Percentiles rank a stretch among this genome's conserved stretches.
Conservation (phyloP, 2,329 filamentous ascomycete genomes). For the Epichloe glyceriae region DNA sequence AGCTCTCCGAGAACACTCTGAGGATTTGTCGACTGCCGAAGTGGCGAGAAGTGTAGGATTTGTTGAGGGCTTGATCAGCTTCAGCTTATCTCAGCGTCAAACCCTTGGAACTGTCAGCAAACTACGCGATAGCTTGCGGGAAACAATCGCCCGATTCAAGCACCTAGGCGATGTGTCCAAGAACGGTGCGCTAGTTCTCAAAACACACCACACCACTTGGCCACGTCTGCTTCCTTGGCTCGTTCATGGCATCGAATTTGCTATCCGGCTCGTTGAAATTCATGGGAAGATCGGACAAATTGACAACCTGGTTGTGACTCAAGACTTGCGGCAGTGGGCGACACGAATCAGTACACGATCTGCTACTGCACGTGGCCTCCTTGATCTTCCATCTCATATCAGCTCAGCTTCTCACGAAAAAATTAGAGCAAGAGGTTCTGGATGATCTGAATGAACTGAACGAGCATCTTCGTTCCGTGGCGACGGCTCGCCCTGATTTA, state of each 20-base stretch:
- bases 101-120: constrained; percentile 29
- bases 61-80: constrained; percentile 70
- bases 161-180: constrained; percentile 19
- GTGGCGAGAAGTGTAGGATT: constrained; percentile 67
- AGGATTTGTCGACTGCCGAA: constrained; percentile 73
- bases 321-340: constrained; percentile 37
- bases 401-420: constrained; percentile 23
- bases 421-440: constrained; percentile 22
- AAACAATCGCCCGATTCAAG: constrained; percentile 23
- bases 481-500: constrained; percentile 38
- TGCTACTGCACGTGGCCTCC: constrained; percentile 27
- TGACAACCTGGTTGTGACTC: constrained; percentile 31
- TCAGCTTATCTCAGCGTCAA: constrained; percentile 47
- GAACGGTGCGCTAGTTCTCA: constrained; percentile 12
- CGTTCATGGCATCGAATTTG: constrained; percentile 52
- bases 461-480: constrained; percentile 27
- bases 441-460: constrained; percentile 25
- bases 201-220: constrained; percentile 12
- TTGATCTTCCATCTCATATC: constrained; percentile 39
- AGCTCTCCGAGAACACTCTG: constrained; percentile 59
- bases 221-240: constrained; percentile 41
- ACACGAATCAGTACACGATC: constrained; percentile 32
- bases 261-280: constrained; percentile 46
- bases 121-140: constrained; percentile 26
- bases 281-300: constrained; percentile 51